Conservation (phyloP, 495 filamentous ascomycete species). For the Astrocystis sublimbata region DNA sequence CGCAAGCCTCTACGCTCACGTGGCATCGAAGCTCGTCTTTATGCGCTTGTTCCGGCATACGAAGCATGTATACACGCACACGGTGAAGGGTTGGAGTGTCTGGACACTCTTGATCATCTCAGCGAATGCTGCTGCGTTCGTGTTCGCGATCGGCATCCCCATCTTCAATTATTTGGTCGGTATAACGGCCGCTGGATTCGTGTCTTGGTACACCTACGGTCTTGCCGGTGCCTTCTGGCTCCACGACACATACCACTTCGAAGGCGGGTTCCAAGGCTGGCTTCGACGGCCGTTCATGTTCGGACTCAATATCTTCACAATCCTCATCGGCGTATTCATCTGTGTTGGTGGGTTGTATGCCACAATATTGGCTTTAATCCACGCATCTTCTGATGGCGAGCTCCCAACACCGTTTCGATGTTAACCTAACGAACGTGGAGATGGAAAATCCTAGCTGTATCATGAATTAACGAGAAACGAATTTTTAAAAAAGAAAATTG, state of each 20-base stretch:
- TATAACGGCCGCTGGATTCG: constrained; percentile 52
- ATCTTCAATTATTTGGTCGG: constrained; percentile 63
- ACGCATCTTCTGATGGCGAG: constrained; percentile 26
- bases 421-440: not conserved
- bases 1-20: constrained; percentile 66
- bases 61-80: constrained; percentile 39
- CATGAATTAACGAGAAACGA: not conserved
- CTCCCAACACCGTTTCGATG: constrained; percentile 28
- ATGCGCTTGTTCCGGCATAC: constrained; percentile 55
- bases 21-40: constrained; percentile 60
- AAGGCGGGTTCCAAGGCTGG: constrained; percentile 23
- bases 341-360: constrained; percentile 34
- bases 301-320: constrained; percentile 25
- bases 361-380: constrained; percentile 26
- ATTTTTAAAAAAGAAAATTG: not conserved
- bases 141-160: constrained; percentile 66
- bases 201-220: constrained; percentile 57
- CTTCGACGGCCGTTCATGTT: constrained; percentile 25
- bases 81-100: constrained; percentile 38
- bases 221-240: constrained; percentile 51
- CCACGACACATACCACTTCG: constrained; percentile 7
- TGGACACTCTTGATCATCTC: constrained; percentile 58
- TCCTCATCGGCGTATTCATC: constrained; percentile 33
- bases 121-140: constrained; percentile 62
- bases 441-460: too few relatives aligned